Base-by-base conservation (phyloP, 495 filamentous ascomycete genomes). In the Aspergillus indologenus region DNA sequence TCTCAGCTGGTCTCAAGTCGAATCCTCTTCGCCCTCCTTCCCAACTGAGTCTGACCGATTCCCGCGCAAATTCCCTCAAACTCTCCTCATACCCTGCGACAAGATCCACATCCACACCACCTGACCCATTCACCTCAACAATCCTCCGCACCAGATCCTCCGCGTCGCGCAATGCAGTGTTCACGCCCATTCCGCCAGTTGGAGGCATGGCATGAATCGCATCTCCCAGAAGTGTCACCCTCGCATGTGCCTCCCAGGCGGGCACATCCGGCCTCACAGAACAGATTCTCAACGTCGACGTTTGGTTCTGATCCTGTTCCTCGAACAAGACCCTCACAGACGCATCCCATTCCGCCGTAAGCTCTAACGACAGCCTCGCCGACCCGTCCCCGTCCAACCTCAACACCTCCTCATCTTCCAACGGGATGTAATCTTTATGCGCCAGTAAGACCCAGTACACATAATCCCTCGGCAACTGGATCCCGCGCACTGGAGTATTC, bases 181-280 rank as follows among this genome's bases (percentile, higher is more conserved):
- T 85, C 14, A 81, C 83, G 1, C 84, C 84, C 53, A 81, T 79
- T 2, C 83, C 83, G 0, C 79, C 82, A 0, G 83, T 83, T 5
- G 85, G 85, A 5, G 84, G 85, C 83, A 85, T 86, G 15, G 74
- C 74, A 64, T 87, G 85, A 22, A 72, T 81, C 0, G 84, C 82
- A 59, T 87, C 83, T 0, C 84, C 85, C 15, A 86, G 79, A 8
- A 86, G 68, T 0, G 84, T 85, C n/a, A 86, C 82, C 8, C 80
- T 72, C 3, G 70, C 66, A 31, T 65, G 65, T 7, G 68, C 34
- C 15, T 64, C 52, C 72, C 74, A 77, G 6, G 59, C 48, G 4
- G 63, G 61, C 18, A 79, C 64, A 20, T 75, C 64, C n/a, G 71
- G 73, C 49, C 60, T 62, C 7, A 71, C 76, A 7, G 77, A 80